A percentile compares a stretch with the other conserved stretches of the same genome.
Conservation (phyloP, 2,329 filamentous ascomycete genomes). For the Cadophora sp. region DNA sequence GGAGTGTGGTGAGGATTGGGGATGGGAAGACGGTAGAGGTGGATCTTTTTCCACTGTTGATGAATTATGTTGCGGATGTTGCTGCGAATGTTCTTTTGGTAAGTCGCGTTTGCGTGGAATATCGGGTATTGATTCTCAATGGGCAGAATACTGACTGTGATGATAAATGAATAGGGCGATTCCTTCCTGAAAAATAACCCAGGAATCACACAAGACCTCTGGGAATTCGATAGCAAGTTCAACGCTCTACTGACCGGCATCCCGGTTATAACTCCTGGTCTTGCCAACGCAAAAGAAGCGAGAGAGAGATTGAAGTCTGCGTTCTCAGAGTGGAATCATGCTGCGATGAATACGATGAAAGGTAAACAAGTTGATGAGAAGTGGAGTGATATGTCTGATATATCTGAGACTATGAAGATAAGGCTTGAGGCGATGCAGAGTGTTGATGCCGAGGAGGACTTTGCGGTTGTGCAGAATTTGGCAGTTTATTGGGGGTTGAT, state of each 20-base stretch:
- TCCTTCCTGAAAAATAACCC: conserved; percentile 58
- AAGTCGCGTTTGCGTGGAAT: background rate
- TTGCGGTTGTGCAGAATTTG: conserved; percentile 9
- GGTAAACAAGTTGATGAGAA: conserved; percentile 49
- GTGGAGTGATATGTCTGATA: conserved; percentile 54
- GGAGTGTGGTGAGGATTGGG: conserved; percentile 50
- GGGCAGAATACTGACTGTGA: background rate
- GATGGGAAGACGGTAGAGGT: conserved; percentile 56
- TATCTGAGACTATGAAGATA: conserved; percentile 44
- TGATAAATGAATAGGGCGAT: conserved; percentile 39
- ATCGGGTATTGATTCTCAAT: background rate
- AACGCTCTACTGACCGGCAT: conserved; percentile 58
- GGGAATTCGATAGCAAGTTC: conserved; percentile 58
- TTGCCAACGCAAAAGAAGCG: conserved; percentile 54
- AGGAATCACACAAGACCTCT: conserved; percentile 58
- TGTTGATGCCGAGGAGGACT: conserved; percentile 13
- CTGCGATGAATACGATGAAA: conserved; percentile 49
- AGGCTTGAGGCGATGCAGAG: conserved; percentile 19
- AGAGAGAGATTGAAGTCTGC: conserved; percentile 49
- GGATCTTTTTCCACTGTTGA: conserved; percentile 56
- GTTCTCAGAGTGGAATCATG: conserved; percentile 49
- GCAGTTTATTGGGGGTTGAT: conserved; percentile 58
- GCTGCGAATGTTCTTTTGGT: conserved; percentile 55
- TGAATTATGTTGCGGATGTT: conserved; percentile 60
- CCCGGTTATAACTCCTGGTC: conserved; percentile 58